Percentiles rank a stretch among this genome's conserved stretches.
Evolutionary conservation across 352 stramenopile genomes (phyloP).

Genomic region (Peronospora destructor): DNA sequence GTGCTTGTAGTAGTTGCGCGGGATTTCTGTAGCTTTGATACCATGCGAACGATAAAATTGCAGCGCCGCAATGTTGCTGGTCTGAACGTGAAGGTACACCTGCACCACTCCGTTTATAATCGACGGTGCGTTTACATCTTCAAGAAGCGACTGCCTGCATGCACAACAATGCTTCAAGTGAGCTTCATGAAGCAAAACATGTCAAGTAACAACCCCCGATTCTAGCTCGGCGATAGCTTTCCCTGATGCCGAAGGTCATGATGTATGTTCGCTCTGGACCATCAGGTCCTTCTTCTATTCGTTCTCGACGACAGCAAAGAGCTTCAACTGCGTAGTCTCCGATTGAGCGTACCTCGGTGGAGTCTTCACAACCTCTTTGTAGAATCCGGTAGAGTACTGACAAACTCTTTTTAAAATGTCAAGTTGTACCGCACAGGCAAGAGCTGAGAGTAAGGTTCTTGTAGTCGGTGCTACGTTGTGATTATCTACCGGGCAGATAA

Average conservation of each 20-base stretch:
- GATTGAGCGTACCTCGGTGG: conserved; percentile 40
- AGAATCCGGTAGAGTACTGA: conserved; percentile 67
- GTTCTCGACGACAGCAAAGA: conserved; percentile 86
- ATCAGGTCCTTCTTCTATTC: conserved; percentile 13
- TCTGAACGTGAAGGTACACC: conserved; percentile 90
- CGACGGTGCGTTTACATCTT: conserved; percentile 35
- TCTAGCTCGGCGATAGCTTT: conserved; percentile 72
- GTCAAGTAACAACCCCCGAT: conserved; percentile 33
- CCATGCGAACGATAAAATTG: conserved; percentile 86
- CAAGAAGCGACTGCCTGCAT: conserved; percentile 37
- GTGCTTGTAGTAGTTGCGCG: conserved; percentile 92
- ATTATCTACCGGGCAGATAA: conserved; percentile 46
- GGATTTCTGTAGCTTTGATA: conserved; percentile 85
- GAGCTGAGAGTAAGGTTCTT: conserved; percentile 84
- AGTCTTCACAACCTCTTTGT: conserved; percentile 80
- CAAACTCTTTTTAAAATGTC: conserved; percentile 88
- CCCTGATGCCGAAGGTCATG: conserved; percentile 91
- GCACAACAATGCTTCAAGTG: not conserved
- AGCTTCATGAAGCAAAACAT: not conserved
- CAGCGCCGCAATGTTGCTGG: conserved; percentile 87
- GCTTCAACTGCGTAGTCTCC: conserved; percentile 81
- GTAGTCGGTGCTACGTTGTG: conserved; percentile 71
- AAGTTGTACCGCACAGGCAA: conserved; percentile 89
- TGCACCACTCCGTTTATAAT: conserved; percentile 37
- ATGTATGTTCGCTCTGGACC: conserved; percentile 79